Base-by-base conservation (phyloP, 2,329 filamentous ascomycete genomes). In the Neurospora sp. region DNA sequence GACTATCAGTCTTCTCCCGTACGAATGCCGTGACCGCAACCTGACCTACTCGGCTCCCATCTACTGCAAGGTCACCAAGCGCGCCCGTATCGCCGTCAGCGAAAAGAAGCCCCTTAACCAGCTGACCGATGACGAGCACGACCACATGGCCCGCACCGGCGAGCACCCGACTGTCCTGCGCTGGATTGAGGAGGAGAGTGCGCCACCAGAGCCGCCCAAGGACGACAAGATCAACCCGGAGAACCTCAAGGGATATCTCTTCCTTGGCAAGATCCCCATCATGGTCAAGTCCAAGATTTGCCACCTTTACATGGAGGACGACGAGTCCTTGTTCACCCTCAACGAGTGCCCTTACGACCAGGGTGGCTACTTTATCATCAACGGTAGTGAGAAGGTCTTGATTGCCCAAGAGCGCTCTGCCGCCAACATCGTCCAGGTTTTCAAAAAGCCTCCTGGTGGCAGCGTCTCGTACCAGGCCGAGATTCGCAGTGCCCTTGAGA, bases 301-400 rank as follows among this genome's bases (percentile, higher is more conserved):
- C 81, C 92, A 96, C 74, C 82, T 99, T 74, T 91, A 91, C 75
- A 90, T 91, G 74, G 88, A 96, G 78, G 88, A 88, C 67, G 95
- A 98, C 74, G 90, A 96, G 68, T 91, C 92, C 67, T 85, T 99
- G 1, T 98, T 97, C 79, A 86, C 92, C 66, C 90, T 96, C 80
- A 97, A 97, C 78, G 96, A 99, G 81, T 99, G 96, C 75, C 96
- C 96, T 0, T 99, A 97, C 80, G 96, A 99, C 77, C 96, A 97
- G 78, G 96, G 96, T 75, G 96, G 96, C 74, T 99, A 99, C 81
- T 99, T 99, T 78, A 93, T 99, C 76, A 99, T 99, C 85, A 99
- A 99, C 82, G 96, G 96, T 62, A 97, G 92, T 81, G 96, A 99
- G 79, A 99, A 99, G 85, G 96, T 99, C 28, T 83, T 99, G 75